Evolutionary conservation across 169 alveolate genomes (phyloP).

Genomic region (Perkinsus chesapeaki): DNA sequence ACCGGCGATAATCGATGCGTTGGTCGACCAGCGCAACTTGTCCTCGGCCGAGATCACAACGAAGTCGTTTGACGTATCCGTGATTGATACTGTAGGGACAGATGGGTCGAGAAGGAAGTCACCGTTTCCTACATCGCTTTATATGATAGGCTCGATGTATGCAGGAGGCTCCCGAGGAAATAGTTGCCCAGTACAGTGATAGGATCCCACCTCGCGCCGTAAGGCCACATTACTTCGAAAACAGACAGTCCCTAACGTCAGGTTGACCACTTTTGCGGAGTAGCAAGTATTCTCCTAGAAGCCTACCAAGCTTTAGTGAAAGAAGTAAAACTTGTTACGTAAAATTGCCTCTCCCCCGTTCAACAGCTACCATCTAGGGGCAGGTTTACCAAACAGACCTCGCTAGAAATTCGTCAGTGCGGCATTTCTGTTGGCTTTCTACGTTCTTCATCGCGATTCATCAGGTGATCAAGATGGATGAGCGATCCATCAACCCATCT

Average conservation of each 20-base stretch:
- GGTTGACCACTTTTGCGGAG: not conserved
- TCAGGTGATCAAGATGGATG: not conserved
- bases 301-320: not conserved
- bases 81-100: not conserved
- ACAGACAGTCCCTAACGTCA: not conserved
- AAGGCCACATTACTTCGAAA: not conserved
- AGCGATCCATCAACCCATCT: not conserved
- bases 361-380: no score
- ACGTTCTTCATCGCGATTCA: no score
- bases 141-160: not conserved
- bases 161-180: not conserved
- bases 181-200: not conserved
- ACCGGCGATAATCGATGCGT: not conserved
- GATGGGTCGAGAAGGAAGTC: no score
- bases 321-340: not conserved
- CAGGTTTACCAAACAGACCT: no score
- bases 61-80: not conserved
- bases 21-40: not conserved
- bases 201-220: not conserved
- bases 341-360: not conserved
- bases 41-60: not conserved
- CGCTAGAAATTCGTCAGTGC: no score
- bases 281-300: not conserved
- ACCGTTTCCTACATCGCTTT: not conserved
- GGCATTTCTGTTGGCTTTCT: no score